Base-by-base conservation (phyloP, 2,329 filamentous ascomycete species). In the Fonsecaea erecta region DNA sequence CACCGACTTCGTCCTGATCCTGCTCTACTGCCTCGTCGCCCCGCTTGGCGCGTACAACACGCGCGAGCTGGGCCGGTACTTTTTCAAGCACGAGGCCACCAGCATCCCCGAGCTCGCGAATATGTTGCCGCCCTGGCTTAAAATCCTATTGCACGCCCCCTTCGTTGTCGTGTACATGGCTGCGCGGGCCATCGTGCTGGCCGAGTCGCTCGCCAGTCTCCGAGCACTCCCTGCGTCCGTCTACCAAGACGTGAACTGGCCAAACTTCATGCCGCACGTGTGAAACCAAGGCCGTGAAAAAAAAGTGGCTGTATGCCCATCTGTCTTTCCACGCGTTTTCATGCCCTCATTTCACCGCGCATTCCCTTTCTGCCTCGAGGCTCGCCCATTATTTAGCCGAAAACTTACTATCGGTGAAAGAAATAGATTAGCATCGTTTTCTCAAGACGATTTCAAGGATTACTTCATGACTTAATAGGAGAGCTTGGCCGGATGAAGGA, bases 201-300 rank as follows among this genome's bases (percentile, higher is more conserved):
- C 48, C n/a, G 48, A 52, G 48, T 52, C 48, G 11, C 24, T 52
- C 5, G 24, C 24, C 48, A 52, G 48, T 16, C 48, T 52, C 24
- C 24, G 48, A 32, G 48, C 48, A 32, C 28, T 52, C 21, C 48
- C 48, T 12, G 24, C 48, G 6, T 52, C 48, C 48, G 48, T 52
- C 21, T 52, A 52, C 28, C 48, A 52, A 18, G 48, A 52, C 28
- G 14, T 52, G 14, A 52, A 52, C 48, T 52, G 48, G 48, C 48
- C 48, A 0, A 52, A 52, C 24, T 52, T 52, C 48, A 4, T 52
- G 48, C 48, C 48, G 26, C 48, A 52, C 16, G 48, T 52, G 24
- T 52, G 48, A 52, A 18, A 43, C 9, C 16, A 12, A 18, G 16
- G n/a, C 37, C 16, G n/a, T 5, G 6, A 6, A 18, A 43, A 18